Evolutionary conservation across 352 stramenopile species (phyloP).

Genomic region (Phytophthora multivora): DNA sequence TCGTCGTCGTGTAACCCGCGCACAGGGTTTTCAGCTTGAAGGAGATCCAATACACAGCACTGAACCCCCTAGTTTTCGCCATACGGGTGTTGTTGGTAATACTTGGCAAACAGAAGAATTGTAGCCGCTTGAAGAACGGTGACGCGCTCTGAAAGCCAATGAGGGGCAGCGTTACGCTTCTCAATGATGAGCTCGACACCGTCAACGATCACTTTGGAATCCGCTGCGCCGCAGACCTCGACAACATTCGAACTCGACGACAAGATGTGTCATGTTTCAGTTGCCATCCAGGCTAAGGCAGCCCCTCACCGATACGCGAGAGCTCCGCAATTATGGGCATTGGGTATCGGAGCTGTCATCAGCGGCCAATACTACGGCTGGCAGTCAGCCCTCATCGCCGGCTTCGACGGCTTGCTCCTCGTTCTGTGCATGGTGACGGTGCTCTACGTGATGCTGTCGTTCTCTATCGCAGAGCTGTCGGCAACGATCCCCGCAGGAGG

Average conservation of each 20-base stretch:
- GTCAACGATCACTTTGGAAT: slow-evolving; percentile 14
- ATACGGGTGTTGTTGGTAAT: slow-evolving; percentile 22
- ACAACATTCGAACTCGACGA: neutral
- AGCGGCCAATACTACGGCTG: slow-evolving; percentile 77
- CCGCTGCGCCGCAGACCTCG: neutral
- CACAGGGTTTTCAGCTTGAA: neutral
- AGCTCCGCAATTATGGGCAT: slow-evolving; percentile 66
- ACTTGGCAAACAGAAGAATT: slow-evolving; percentile 1
- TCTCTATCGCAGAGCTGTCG: slow-evolving; percentile 80
- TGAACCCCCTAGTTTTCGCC: slow-evolving; percentile 10
- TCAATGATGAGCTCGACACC: slow-evolving; percentile 12
- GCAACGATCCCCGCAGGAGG: slow-evolving; percentile 61
- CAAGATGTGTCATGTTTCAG: slow-evolving; percentile 23
- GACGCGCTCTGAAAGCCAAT: slow-evolving; percentile 23
- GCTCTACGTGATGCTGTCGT: slow-evolving; percentile 73
- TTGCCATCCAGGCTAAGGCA: slow-evolving; percentile 14
- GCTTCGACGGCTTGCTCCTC: slow-evolving; percentile 68
- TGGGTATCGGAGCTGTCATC: slow-evolving; percentile 46
- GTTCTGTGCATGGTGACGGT: slow-evolving; percentile 67
- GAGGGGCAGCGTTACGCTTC: neutral
- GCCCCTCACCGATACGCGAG: slow-evolving; percentile 59
- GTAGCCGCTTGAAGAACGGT: slow-evolving; percentile 24
- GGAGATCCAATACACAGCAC: no score
- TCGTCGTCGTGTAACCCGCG: neutral
- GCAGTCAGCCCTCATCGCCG: slow-evolving; percentile 65